Percentiles rank a stretch among this genome's conserved stretches.
These are phyloP conservation scores for Arctium minus DNA, from an alignment of 129 eudicot species.

Conservation along the genomic window DNA sequence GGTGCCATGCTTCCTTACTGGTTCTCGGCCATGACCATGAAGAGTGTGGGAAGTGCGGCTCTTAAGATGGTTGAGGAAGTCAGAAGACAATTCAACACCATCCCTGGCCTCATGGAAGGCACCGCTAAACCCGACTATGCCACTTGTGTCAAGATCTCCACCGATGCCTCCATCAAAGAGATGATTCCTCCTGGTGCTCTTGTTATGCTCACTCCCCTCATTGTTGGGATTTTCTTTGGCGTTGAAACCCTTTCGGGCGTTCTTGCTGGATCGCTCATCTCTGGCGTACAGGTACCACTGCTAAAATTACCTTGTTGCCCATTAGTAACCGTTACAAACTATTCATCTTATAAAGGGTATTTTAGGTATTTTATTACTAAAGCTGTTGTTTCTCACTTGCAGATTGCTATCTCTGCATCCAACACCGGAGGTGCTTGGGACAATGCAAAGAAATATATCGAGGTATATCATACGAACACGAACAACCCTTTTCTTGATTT, in stretches of 20 bases:
- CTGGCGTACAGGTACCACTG: conserved; percentile 74
- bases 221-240: conserved; percentile 81
- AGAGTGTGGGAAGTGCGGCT: conserved; percentile 82
- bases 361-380: not conserved
- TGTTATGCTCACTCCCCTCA: conserved; percentile 87
- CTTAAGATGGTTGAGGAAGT: conserved; percentile 90
- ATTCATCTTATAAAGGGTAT: not conserved
- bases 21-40: conserved; percentile 95
- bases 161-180: conserved; percentile 89
- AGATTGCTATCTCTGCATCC: conserved; percentile 94
- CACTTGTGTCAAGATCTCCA: conserved; percentile 87
- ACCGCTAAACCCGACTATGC: conserved; percentile 84
- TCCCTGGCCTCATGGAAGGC: conserved; percentile 87
- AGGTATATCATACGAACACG: conserved; percentile 37
- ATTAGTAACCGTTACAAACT: not conserved
- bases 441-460: conserved; percentile 85
- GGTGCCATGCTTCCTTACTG: conserved; percentile 93
- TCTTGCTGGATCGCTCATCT: conserved; percentile 84
- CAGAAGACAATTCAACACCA: conserved; percentile 79
- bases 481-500: not conserved
- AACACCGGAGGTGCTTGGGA: conserved; percentile 99
- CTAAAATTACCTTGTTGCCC: not conserved
- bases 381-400: not conserved
- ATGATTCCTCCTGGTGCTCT: conserved; percentile 94
- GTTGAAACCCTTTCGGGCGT: conserved; percentile 90